A percentile compares a stretch with the other conserved stretches of the same genome.
phyloP scores from a whole-genome alignment of 495 filamentous ascomycete species.

The Endocarpon pusillum region DNA sequence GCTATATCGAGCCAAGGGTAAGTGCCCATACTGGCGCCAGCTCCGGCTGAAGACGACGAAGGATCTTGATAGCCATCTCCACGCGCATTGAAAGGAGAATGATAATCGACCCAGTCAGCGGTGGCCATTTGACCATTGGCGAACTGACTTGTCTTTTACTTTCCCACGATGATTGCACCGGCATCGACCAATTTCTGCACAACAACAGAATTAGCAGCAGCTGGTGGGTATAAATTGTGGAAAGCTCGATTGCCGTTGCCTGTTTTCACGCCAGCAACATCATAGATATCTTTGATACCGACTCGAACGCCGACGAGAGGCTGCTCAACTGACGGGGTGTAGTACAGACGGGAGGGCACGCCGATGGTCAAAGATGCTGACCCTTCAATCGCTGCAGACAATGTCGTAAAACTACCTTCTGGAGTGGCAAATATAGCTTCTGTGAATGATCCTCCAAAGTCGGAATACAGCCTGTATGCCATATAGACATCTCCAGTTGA shows the following conservation, averaged over 20 bases:
- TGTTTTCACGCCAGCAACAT: constrained; percentile 25
- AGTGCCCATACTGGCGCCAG: constrained; percentile 20
- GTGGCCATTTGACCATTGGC: constrained; percentile 21
- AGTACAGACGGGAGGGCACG: constrained; percentile 30
- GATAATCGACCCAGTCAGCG: constrained; percentile 26
- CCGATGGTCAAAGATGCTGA: constrained; percentile 12
- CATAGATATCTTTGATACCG: constrained; percentile 29
- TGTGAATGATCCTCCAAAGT: constrained; percentile 23
- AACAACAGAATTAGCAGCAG: constrained; percentile 16
- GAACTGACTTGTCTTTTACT: constrained; percentile 30
- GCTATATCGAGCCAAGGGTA: constrained; percentile 27
- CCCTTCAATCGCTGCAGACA: constrained; percentile 20
- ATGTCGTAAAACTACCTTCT: constrained; percentile 18
- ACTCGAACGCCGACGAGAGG: constrained; percentile 24
- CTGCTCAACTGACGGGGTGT: constrained; percentile 11
- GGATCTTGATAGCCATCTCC: constrained; percentile 29
- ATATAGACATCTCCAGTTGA: constrained; percentile 20
- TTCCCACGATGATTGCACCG: constrained; percentile 31
- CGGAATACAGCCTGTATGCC: constrained; percentile 25
- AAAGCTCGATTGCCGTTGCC: constrained; percentile 25
- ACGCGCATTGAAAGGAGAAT: constrained; percentile 26
- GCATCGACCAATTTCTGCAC: constrained; percentile 23
- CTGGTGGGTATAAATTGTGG: constrained; percentile 18
- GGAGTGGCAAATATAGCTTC: constrained; percentile 19
- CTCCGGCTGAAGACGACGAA: constrained; percentile 20